phyloP scores from a whole-genome alignment of 805 yeast genomes.

The Ogataea methylovora region DNA sequence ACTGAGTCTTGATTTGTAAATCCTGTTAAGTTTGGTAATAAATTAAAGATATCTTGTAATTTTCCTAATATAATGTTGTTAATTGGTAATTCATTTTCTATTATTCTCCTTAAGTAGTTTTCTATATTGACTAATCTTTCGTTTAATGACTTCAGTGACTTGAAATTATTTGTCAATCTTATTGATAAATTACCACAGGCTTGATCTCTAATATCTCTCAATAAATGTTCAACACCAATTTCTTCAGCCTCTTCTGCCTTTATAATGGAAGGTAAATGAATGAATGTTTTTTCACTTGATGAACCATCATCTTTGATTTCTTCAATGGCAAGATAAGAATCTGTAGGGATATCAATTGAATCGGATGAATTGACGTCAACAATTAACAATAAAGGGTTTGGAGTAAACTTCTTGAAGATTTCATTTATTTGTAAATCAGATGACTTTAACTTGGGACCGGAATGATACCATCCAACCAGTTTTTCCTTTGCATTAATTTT shows the following conservation, averaged over 20 bases:
- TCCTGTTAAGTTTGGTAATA: slow-evolving; percentile 64
- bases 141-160: slow-evolving; percentile 79
- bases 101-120: slow-evolving; percentile 67
- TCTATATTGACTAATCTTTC: slow-evolving; percentile 74
- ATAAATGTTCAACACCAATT: slow-evolving; percentile 94
- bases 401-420: slow-evolving; percentile 72
- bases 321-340: slow-evolving; percentile 88
- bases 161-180: slow-evolving; percentile 81
- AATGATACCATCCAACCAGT: slow-evolving; percentile 98
- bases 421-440: slow-evolving; percentile 91
- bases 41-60: slow-evolving; percentile 89
- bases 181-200: slow-evolving; percentile 91
- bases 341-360: slow-evolving; percentile 87
- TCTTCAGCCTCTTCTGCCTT: slow-evolving; percentile 99
- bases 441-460: slow-evolving; percentile 87
- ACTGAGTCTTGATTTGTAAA: slow-evolving; percentile 27
- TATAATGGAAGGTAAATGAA: slow-evolving; percentile 85
- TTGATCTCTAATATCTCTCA: slow-evolving; percentile 92
- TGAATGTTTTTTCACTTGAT: slow-evolving; percentile 83
- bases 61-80: slow-evolving; percentile 88
- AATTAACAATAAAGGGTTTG: slow-evolving; percentile 76
- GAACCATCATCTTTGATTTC: slow-evolving; percentile 96
- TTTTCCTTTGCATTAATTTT: slow-evolving; percentile 96
- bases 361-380: slow-evolving; percentile 83
- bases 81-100: slow-evolving; percentile 65